Percentiles rank a stretch among this genome's conserved stretches.
These are phyloP conservation scores for Microcos paniculata DNA, from an alignment of 345 rosid species.

Conservation along the genomic window DNA sequence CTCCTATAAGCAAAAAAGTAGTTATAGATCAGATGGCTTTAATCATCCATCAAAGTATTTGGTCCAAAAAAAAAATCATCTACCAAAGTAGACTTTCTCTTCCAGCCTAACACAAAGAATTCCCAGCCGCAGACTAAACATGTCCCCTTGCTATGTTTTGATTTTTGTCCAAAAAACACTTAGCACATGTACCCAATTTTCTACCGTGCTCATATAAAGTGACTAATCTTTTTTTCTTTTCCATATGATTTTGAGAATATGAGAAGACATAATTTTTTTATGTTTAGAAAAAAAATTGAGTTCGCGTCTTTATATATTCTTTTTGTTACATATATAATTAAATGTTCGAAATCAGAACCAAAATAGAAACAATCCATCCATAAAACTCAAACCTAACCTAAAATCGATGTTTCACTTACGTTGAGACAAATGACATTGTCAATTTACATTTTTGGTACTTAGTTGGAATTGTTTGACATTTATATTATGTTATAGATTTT, in stretches of 20 bases:
- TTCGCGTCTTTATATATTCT: no score
- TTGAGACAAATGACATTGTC: no score
- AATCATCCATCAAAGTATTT: slow-evolving; percentile 22
- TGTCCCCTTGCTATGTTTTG: background rate
- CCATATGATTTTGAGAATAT: background rate
- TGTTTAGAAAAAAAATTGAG: background rate
- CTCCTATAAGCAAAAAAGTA: slow-evolving; percentile 11
- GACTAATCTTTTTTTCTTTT: no score
- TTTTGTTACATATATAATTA: no score
- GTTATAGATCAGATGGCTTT: slow-evolving; percentile 13
- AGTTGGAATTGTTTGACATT: background rate
- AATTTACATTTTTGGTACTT: no score
- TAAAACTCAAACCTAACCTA: no score
- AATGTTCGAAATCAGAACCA: no score
- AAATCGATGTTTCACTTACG: no score
- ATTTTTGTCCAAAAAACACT: background rate
- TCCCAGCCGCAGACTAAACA: background rate
- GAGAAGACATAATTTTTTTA: background rate
- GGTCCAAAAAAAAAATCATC: no score
- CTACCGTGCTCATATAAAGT: background rate
- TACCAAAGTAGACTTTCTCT: slow-evolving; percentile 13
- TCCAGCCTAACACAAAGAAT: background rate
- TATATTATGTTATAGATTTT: background rate
- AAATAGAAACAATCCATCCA: no score
- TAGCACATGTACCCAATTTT: background rate